A percentile compares a stretch with the other conserved stretches of the same genome.
These are phyloP conservation scores for Umbelopsis vinacea DNA, from an alignment of 192 early-diverging fungal genomes.

Conservation along the genomic window DNA sequence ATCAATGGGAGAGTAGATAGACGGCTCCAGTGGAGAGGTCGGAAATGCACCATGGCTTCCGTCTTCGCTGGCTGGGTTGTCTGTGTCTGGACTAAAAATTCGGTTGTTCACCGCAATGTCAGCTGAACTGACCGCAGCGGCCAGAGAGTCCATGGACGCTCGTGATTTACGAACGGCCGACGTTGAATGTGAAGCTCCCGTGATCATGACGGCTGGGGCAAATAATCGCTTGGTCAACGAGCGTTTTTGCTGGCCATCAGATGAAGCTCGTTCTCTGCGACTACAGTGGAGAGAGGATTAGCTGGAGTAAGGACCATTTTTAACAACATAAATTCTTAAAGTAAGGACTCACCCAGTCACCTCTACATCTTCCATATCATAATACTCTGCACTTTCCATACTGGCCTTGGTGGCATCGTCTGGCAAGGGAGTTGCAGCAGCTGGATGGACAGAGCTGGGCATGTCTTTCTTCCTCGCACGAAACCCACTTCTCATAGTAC, in stretches of 20 bases:
- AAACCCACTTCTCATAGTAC: constrained; percentile 32
- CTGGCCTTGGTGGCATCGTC: constrained; percentile 39
- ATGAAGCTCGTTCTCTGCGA: constrained; percentile 5
- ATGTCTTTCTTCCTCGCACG: constrained; percentile 21
- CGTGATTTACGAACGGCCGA: neutral
- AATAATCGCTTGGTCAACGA: neutral
- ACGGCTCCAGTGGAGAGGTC: neutral
- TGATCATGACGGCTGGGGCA: constrained; percentile 5
- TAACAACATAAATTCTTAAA: too few species aligned
- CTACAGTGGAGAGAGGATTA: neutral
- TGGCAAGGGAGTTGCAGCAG: constrained; percentile 27
- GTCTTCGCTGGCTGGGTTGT: neutral
- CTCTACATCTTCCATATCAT: constrained; percentile 47
- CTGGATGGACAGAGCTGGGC: constrained; percentile 28
- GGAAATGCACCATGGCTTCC: constrained; percentile 6
- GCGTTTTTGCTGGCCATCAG: neutral
- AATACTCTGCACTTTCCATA: constrained; percentile 67
- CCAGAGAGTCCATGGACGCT: neutral
- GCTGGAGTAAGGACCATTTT: neutral
- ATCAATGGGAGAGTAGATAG: constrained; percentile 11
- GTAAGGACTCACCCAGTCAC: neutral
- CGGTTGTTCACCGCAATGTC: neutral
- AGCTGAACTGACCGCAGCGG: neutral
- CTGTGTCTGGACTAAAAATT: constrained; percentile 7
- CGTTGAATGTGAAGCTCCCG: neutral